Conservation (phyloP, 169 alveolate species). For the Plasmodium berghei region DNA sequence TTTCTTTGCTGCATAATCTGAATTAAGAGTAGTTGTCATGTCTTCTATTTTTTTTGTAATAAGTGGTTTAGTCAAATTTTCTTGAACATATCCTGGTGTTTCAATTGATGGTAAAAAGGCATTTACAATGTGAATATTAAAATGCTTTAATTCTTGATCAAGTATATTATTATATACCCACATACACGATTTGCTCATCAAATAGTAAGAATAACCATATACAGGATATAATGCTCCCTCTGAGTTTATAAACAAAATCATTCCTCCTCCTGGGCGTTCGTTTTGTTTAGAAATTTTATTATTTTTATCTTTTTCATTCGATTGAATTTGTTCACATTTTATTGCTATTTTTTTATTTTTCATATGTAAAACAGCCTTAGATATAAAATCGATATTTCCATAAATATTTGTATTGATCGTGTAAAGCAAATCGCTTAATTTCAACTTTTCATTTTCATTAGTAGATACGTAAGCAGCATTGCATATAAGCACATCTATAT, state of each 20-base stretch:
- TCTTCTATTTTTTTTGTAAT: slow-evolving; percentile 44
- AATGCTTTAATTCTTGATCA: slow-evolving; percentile 65
- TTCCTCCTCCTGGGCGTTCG: slow-evolving; percentile 3
- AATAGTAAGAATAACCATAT: slow-evolving; percentile 60
- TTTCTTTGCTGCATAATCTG: slow-evolving; percentile 68
- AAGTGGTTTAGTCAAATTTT: slow-evolving; percentile 50
- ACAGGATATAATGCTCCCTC: slow-evolving; percentile 69
- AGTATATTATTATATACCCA: slow-evolving; percentile 61
- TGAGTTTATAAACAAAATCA: slow-evolving; percentile 47
- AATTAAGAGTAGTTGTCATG: slow-evolving; percentile 31
- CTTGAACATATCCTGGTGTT: slow-evolving; percentile 62
- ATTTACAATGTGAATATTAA: slow-evolving; percentile 38
- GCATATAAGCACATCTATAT: slow-evolving; percentile 66
- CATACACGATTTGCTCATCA: slow-evolving; percentile 64
- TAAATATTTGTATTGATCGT: slow-evolving; percentile 53
- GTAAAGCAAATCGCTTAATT: slow-evolving; percentile 47
- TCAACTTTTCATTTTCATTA: slow-evolving; percentile 34
- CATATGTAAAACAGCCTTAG: slow-evolving; percentile 30
- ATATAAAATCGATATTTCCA: slow-evolving; percentile 53
- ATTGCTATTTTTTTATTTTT: slow-evolving; percentile 18
- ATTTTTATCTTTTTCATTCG: too few relatives aligned
- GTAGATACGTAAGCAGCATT: slow-evolving; percentile 71
- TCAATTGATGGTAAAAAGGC: slow-evolving; percentile 69
- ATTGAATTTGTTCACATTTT: too few relatives aligned
- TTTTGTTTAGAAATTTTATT: too few relatives aligned